Conservation (phyloP, 345 rosid species). For the Populus davidiana region DNA sequence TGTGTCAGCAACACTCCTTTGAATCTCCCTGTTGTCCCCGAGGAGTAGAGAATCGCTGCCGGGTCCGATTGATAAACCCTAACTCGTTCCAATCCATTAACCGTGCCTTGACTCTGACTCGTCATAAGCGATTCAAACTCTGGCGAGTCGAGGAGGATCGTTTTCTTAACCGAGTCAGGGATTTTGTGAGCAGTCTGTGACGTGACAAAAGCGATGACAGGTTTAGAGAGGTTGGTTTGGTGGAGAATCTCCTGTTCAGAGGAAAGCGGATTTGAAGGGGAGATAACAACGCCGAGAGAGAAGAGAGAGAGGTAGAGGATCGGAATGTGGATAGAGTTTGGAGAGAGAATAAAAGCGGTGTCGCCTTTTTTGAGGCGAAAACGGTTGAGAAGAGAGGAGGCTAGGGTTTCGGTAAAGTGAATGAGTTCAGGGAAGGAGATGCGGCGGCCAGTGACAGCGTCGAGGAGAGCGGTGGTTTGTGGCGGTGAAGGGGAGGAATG, state of each 20-base stretch:
- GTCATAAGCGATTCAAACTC: constrained; percentile 44
- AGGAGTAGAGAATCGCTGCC: constrained; percentile 59
- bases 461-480: constrained; percentile 31
- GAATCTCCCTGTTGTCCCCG: constrained; percentile 55
- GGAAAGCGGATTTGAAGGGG: constrained; percentile 50
- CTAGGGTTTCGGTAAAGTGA: constrained; percentile 27
- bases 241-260: constrained; percentile 38
- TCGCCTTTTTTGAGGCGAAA: constrained; percentile 44
- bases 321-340: constrained; percentile 46
- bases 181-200: constrained; percentile 35
- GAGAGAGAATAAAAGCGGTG: constrained; percentile 41
- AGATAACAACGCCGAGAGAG: constrained; percentile 50
- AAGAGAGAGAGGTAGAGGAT: constrained; percentile 52
- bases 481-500: constrained; percentile 40
- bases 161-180: constrained; percentile 24
- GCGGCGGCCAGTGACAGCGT: constrained; percentile 36
- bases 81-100: not conserved
- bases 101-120: not conserved
- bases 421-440: constrained; percentile 40
- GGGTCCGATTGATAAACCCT: constrained; percentile 41
- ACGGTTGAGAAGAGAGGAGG: constrained; percentile 30
- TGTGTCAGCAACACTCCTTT: constrained; percentile 59
- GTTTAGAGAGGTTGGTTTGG: constrained; percentile 43
- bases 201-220: constrained; percentile 48
- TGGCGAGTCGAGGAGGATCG: constrained; percentile 40